phyloP scores from a whole-genome alignment of 192 early-diverging fungal species.

The Umbelopsis sp. region DNA sequence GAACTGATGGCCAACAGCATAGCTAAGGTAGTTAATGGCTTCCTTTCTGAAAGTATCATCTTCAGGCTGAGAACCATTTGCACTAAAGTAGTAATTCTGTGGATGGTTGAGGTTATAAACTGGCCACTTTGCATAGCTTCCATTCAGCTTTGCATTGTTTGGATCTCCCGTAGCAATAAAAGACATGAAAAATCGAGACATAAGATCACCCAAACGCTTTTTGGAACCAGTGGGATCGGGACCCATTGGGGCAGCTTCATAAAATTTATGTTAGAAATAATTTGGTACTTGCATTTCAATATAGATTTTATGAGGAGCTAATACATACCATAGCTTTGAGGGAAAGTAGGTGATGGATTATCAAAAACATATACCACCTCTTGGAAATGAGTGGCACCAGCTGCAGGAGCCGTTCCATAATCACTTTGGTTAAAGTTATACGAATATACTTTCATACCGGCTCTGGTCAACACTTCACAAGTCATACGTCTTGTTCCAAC shows the following conservation, averaged over 20 bases:
- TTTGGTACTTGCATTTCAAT: too few species aligned
- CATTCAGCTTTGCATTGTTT: slow-evolving; percentile 3
- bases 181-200: slow-evolving; percentile 17
- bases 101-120: background rate
- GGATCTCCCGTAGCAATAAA: slow-evolving; percentile 18
- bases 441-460: background rate
- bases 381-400: background rate
- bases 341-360: background rate
- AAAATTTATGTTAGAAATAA: background rate
- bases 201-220: background rate
- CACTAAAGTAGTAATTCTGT: slow-evolving; percentile 6
- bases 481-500: background rate
- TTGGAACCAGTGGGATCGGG: slow-evolving; percentile 12
- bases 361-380: slow-evolving; percentile 18
- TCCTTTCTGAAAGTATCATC: slow-evolving; percentile 5
- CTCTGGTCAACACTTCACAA: background rate
- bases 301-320: too few species aligned
- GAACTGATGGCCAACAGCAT: slow-evolving; percentile 10
- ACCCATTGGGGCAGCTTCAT: background rate
- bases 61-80: background rate
- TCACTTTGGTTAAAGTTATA: background rate
- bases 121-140: background rate
- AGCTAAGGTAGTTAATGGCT: slow-evolving; percentile 6
- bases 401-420: background rate
- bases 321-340: background rate